Base-by-base conservation (phyloP, 176 grass and related monocot species). In the Phragmites australis region DNA sequence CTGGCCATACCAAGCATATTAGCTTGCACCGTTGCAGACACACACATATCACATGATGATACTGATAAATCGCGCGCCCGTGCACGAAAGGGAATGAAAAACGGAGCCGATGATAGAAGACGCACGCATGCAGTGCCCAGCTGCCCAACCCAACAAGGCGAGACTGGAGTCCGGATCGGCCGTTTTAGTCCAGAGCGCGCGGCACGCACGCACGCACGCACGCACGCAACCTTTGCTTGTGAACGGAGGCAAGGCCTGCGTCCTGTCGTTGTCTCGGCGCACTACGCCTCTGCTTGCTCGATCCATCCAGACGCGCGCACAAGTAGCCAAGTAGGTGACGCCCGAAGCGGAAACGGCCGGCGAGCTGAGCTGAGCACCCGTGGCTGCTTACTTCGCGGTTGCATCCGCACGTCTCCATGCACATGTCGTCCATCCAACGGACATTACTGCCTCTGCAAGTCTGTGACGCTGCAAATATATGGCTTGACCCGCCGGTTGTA, bases 121-220 rank as follows among this genome's bases (percentile, higher is more conserved):
- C 0, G 8, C 8, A 46, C n/a, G 44, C 8, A 31, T n/a, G 60
- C 30, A 31, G 44, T 48, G 68, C 1, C 25, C 27, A 32, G 7
- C 46, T n/a, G 68, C 68, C 68, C 9, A 72, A 31, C 46, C 46
- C 68, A 71, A 50, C 68, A 11, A n/a, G n/a, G n/a, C n/a, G n/a
- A n/a, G n/a, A n/a, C n/a, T n/a, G n/a, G n/a, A n/a, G n/a, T n/a
- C n/a, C n/a, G n/a, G n/a, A n/a, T n/a, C n/a, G n/a, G n/a, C n/a
- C n/a, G n/a, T 31, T 44, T 25, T 26, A 2, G 12, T 25, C 41
- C n/a, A 16, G 41, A 16, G 39, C 65, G 39, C 21, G n/a, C n/a
- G n/a, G n/a, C n/a, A n/a, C n/a, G n/a, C n/a, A n/a, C n/a, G n/a
- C n/a, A n/a, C 6, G 10, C 9, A 23, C 23, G 47, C 47, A 4